Base-by-base conservation (phyloP, 169 alveolate species). In the Cystoisospora suis region DNA sequence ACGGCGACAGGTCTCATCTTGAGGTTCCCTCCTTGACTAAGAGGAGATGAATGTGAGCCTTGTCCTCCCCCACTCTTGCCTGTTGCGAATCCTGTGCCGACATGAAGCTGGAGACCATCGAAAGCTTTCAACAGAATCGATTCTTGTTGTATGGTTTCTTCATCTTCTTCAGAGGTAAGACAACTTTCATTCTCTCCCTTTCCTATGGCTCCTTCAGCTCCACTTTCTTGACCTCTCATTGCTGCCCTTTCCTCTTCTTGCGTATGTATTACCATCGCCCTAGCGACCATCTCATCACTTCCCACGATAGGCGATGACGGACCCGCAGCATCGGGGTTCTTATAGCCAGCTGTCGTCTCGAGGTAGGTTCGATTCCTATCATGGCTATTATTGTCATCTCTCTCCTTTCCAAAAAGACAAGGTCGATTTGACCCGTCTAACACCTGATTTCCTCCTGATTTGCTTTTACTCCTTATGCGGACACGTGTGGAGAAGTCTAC, bases 401-500 rank as follows among this genome's bases (percentile, higher is more conserved):
- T n/a, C n/a, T n/a, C n/a, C n/a, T n/a, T n/a, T n/a, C n/a, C n/a
- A n/a, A n/a, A n/a, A n/a, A n/a, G n/a, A n/a, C n/a, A n/a, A n/a
- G n/a, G n/a, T n/a, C n/a, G n/a, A n/a, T n/a, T n/a, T n/a, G n/a
- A n/a, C n/a, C n/a, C n/a, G n/a, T n/a, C n/a, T n/a, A n/a, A n/a
- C n/a, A n/a, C n/a, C n/a, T n/a, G n/a, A n/a, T n/a, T n/a, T n/a
- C n/a, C n/a, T n/a, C n/a, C n/a, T n/a, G n/a, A n/a, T n/a, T n/a
- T n/a, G n/a, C n/a, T n/a, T n/a, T n/a, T n/a, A n/a, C 65, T 53
- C 23, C 65, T 53, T 12, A 23, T 23, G 23, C 65, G 65, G 58
- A 72, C 83, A 34, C 83, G 83, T 29, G 83, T 72, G 17, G 83
- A 38, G 32, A 72, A 72, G 20, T 72, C 83, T 29, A 72, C 83